Conservation (phyloP, 306 rosid genomes). For the Prunus mira region DNA sequence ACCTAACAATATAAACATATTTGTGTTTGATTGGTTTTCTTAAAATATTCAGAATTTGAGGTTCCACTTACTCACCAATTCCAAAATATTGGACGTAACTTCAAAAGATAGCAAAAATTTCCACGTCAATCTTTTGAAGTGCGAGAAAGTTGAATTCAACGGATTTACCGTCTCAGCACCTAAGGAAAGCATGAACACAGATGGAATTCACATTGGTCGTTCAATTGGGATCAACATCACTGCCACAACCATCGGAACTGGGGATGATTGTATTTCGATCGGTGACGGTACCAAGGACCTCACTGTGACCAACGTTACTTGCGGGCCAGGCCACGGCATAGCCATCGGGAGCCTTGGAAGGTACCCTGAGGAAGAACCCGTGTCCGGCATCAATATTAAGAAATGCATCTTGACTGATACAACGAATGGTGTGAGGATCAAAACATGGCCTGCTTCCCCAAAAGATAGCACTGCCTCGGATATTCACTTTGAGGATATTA, state of each 20-base stretch:
- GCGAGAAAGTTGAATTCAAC: conserved; percentile 31
- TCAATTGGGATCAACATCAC: conserved; percentile 33
- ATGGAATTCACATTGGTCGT: conserved; percentile 50
- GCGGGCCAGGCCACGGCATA: conserved; percentile 55
- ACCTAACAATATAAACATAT: not conserved
- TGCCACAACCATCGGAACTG: conserved; percentile 26
- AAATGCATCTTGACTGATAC: conserved; percentile 32
- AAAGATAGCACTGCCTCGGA: too few relatives aligned
- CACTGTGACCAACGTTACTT: conserved; percentile 13
- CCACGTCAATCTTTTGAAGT: conserved; percentile 30
- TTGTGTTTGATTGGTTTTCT: not conserved
- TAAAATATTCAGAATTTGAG: conserved; percentile 25
- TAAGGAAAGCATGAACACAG: conserved; percentile 31
- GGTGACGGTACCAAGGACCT: conserved; percentile 39
- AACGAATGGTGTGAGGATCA: conserved; percentile 42
- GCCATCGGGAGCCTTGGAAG: conserved; percentile 44
- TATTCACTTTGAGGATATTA: conserved; percentile 31
- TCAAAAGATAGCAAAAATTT: conserved; percentile 32
- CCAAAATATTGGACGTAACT: conserved; percentile 18
- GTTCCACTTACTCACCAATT: conserved; percentile 33
- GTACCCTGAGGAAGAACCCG: conserved; percentile 24
- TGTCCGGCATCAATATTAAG: conserved; percentile 18
- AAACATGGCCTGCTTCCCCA: conserved; percentile 39
- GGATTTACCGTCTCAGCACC: conserved; percentile 30
- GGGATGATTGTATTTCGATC: conserved; percentile 55